Evolutionary conservation across 2,329 filamentous ascomycete genomes (phyloP).

Genomic region (Dactylonectria macrodidyma): DNA sequence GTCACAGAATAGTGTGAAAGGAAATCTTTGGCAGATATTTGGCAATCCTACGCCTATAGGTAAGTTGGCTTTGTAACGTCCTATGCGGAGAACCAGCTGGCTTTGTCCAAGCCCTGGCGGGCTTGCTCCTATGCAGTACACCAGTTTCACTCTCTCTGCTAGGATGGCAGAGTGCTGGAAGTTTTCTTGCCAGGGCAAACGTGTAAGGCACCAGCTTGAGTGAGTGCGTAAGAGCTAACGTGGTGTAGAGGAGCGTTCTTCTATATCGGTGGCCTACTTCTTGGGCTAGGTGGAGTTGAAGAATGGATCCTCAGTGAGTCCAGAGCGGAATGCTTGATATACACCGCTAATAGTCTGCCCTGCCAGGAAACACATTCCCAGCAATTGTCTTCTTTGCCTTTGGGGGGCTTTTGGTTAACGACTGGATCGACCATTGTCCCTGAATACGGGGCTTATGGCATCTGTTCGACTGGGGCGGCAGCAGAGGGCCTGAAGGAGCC

Average conservation of each 20-base stretch:
- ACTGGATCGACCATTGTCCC: conserved; percentile 65
- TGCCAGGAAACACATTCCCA: conserved; percentile 64
- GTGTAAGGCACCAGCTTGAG: conserved; percentile 38
- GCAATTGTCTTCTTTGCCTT: conserved; percentile 65
- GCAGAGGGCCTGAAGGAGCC: conserved; percentile 57
- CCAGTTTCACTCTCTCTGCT: conserved; percentile 47
- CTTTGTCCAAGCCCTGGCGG: conserved; percentile 40
- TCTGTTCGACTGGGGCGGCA: conserved; percentile 50
- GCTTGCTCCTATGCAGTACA: conserved; percentile 48
- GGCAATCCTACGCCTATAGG: conserved; percentile 66
- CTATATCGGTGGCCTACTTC: conserved; percentile 61
- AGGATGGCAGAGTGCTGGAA: conserved; percentile 49
- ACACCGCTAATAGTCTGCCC: neutral
- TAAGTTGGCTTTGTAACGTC: conserved; percentile 4
- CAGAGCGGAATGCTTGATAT: neutral
- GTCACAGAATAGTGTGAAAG: conserved; percentile 60
- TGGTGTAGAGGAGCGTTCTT: conserved; percentile 53
- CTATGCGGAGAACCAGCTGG: neutral
- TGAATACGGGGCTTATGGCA: conserved; percentile 59
- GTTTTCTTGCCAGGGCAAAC: conserved; percentile 46
- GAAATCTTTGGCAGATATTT: conserved; percentile 64
- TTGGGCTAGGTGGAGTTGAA: conserved; percentile 62
- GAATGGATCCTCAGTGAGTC: conserved; percentile 62
- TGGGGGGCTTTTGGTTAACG: conserved; percentile 63
- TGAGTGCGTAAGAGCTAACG: neutral